Evolutionary conservation across 495 filamentous ascomycete genomes (phyloP).

Genomic region (Lentithecium fluviatile): DNA sequence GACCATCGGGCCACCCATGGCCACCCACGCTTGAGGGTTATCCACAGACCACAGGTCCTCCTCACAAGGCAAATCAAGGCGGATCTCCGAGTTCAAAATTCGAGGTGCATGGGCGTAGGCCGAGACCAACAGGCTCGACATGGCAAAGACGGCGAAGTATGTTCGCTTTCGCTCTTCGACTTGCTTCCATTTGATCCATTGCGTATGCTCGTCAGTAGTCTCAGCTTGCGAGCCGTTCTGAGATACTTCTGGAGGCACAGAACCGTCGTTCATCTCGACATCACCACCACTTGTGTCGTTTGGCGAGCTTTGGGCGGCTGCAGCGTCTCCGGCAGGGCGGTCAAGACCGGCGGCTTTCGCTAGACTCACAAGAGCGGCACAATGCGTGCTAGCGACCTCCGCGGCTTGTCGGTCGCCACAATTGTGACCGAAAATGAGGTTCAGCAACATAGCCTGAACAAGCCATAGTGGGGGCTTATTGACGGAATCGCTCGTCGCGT

Average conservation of each 20-base stretch:
- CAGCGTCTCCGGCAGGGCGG: conserved; percentile 44
- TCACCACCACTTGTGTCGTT: conserved; percentile 21
- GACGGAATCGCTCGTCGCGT: conserved; percentile 61
- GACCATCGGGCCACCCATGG: conserved; percentile 66
- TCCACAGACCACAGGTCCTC: conserved; percentile 90
- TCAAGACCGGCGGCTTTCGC: conserved; percentile 81
- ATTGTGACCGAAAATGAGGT: conserved; percentile 94
- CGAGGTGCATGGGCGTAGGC: conserved; percentile 90
- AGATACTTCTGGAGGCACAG: conserved; percentile 15
- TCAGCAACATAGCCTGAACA: conserved; percentile 97
- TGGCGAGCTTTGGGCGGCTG: conserved; percentile 7
- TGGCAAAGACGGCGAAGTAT: conserved; percentile 83
- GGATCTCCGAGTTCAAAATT: conserved; percentile 91
- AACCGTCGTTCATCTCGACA: conserved; percentile 40
- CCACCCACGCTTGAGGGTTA: conserved; percentile 71
- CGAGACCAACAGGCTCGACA: conserved; percentile 87
- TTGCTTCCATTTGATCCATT: conserved; percentile 87
- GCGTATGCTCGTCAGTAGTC: conserved; percentile 62
- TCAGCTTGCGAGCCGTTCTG: conserved; percentile 17
- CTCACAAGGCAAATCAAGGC: conserved; percentile 87
- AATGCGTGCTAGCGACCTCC: conserved; percentile 89
- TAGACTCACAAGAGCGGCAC: conserved; percentile 84
- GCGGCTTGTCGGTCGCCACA: conserved; percentile 88
- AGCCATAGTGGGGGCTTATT: conserved; percentile 91
- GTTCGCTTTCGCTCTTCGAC: conserved; percentile 93